Conservation (phyloP, 139 green algal species). For the Trebouxia sp. region DNA sequence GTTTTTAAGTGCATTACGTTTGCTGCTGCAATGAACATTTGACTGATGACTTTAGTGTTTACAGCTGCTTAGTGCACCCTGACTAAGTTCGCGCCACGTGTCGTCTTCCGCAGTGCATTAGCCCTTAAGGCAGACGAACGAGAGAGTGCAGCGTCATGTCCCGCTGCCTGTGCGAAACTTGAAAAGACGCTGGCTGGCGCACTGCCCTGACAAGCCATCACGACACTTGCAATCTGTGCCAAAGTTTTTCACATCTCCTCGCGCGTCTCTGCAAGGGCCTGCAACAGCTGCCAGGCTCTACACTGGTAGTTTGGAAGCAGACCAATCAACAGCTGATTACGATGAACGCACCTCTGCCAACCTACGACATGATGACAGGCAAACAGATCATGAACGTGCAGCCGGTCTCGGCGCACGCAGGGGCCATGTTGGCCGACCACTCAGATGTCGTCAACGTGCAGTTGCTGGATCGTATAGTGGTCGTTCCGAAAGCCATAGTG, state of each 20-base stretch:
- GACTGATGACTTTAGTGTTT: too few species aligned
- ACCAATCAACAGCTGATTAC: not conserved
- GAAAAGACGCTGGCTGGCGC: not conserved
- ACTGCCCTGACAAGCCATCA: not conserved
- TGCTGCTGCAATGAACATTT: too few species aligned
- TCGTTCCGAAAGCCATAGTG: not conserved
- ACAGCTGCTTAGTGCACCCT: too few species aligned
- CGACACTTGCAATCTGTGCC: not conserved
- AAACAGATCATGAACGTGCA: not conserved
- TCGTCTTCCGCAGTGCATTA: not conserved
- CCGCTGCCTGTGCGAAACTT: constrained; percentile 13
- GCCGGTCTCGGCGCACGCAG: not conserved
- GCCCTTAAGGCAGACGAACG: not conserved
- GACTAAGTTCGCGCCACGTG: too few species aligned
- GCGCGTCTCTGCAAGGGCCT: not conserved
- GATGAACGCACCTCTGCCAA: not conserved
- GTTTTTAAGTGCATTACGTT: too few species aligned
- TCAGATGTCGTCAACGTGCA: constrained; percentile 1
- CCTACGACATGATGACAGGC: constrained; percentile 3
- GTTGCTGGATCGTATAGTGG: constrained; percentile 3
- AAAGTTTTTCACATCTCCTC: not conserved
- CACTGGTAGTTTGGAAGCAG: too few species aligned
- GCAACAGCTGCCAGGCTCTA: too few species aligned
- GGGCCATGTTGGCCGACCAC: not conserved
- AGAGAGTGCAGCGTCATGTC: not conserved